Conservation (phyloP, 2,329 filamentous ascomycete species). For the Claviceps quebecensis region DNA sequence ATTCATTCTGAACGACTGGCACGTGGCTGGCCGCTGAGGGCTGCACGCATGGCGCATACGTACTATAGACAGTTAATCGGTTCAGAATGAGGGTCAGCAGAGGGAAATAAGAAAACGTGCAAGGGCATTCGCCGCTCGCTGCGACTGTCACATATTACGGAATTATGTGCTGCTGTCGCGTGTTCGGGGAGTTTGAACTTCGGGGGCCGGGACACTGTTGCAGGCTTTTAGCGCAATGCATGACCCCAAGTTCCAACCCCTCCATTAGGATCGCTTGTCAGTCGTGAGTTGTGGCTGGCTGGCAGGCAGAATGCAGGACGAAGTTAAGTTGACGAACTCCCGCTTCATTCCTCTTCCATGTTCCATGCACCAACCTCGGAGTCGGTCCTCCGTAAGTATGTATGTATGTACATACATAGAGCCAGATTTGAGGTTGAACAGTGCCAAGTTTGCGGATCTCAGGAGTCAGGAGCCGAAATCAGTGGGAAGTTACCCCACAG, state of each 20-base stretch:
- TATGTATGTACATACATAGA: neutral
- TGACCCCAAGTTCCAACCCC: neutral
- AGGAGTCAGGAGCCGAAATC: constrained; percentile 3
- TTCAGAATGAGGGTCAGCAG: neutral
- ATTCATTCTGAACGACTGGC: neutral
- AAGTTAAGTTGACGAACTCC: neutral
- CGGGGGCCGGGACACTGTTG: neutral
- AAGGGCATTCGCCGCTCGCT: neutral
- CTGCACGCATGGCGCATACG: neutral
- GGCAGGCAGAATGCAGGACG: neutral
- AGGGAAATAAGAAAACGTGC: neutral
- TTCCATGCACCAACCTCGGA: neutral
- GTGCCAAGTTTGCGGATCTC: neutral
- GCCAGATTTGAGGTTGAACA: neutral
- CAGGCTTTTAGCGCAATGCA: neutral
- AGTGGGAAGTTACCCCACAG: neutral
- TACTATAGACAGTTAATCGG: neutral
- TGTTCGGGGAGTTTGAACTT: neutral
- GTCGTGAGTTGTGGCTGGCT: neutral
- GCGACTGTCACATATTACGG: neutral
- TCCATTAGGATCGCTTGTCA: neutral
- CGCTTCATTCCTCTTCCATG: neutral
- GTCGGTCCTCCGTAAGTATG: no score
- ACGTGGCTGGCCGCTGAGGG: neutral
- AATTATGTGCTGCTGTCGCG: neutral